Evolutionary conservation across 345 rosid species (phyloP), one percentile per base, ranked within the genome.

Genomic region (Erysimum cheiranthoides): DNA sequence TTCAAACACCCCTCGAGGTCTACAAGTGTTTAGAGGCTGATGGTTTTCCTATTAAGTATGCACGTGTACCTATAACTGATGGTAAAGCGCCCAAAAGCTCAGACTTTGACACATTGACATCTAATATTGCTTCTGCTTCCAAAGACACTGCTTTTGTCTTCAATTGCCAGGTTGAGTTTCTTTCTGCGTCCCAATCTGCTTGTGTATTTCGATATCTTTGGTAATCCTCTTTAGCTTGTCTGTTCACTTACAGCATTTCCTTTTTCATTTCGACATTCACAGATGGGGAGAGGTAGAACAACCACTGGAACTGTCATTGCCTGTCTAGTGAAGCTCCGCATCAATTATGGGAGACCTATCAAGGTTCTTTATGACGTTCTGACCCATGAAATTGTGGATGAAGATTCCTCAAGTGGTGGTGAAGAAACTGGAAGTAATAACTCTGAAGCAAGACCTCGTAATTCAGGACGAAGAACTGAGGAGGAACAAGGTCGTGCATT

Each of bases 221-320:
- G 35, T 43, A 16, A 16, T 38, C 36, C 30, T 31, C 36, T 51
- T 18, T 27, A 28, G 47, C 12, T 36, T 28, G 3, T 47, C 39
- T 60, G 45, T 61, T 54, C 5, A 25, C 70, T 60, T 31, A 67
- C 39, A 17, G 4, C 43, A 36, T 64, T 70, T 64, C 32, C 39
- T 40, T 57, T 61, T 77, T 70, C 12, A 34, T 45, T 70, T 57
- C 60, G n/a, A 64, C 67, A 45, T 59, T 76, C 62, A 45, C 85
- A 94, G 97, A 95, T 95, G 97, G 99, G 99, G 71, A 92, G 89
- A 83, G 99, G 99, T 80, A 92, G 99, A 85, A 95, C 99, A n/a
- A 95, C 99, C 21, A 89, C 97, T 57, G 99, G 97, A 64, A 92
- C 99, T 69, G 99, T 92, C 57, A 92, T 95, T 79, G 99, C 99